Evolutionary conservation across 352 stramenopile species (phyloP).

Genomic region (Globisporangium perplexum): DNA sequence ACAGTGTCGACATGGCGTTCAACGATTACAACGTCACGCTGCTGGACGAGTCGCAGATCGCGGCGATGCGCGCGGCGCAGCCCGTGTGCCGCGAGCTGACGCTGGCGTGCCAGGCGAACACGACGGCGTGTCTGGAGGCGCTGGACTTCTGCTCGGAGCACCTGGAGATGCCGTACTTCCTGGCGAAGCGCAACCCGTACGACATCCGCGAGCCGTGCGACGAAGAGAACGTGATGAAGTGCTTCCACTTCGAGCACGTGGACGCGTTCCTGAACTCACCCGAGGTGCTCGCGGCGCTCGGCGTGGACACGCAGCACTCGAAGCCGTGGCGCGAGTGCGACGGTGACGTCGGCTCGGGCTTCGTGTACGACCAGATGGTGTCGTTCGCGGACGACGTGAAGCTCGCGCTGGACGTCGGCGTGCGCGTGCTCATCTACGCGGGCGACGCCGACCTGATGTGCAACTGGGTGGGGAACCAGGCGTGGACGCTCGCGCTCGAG

Average conservation of each 20-base stretch:
- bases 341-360: constrained; percentile 85
- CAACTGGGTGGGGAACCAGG: constrained; percentile 96
- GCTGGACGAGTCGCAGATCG: constrained; percentile 25
- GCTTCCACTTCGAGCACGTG: constrained; percentile 5
- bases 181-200: constrained; percentile 42
- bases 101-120: neutral
- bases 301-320: constrained; percentile 28
- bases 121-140: neutral
- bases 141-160: constrained; percentile 7
- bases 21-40: constrained; percentile 71
- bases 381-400: constrained; percentile 53
- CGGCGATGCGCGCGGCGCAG: constrained; percentile 1
- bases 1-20: constrained; percentile 54
- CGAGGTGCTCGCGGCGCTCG: neutral
- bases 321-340: constrained; percentile 89
- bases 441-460: constrained; percentile 95
- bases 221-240: neutral
- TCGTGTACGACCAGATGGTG: constrained; percentile 22
- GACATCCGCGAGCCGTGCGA: constrained; percentile 32
- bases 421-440: constrained; percentile 92
- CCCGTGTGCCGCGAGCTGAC: constrained; percentile 2
- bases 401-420: constrained; percentile 72
- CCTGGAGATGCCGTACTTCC: neutral
- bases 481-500: constrained; percentile 90
- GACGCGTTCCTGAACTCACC: constrained; percentile 2